Evolutionary conservation across 768 basidiomycete genomes (phyloP), one percentile per base, ranked within the genome.

Genomic region (Tulasnella sp.): DNA sequence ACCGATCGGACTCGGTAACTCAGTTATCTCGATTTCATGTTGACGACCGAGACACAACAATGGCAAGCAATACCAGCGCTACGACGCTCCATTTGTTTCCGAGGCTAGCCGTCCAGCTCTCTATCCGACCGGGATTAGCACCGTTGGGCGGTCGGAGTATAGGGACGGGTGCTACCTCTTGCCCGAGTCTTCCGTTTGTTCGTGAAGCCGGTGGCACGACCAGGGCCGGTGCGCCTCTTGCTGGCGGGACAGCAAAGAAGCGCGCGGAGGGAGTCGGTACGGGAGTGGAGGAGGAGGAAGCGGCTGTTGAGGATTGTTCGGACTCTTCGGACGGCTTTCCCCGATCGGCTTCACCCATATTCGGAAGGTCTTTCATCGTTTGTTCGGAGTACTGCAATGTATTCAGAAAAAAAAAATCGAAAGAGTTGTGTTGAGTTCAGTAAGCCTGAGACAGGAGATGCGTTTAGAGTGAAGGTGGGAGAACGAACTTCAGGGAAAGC

Each of bases 311-410:
- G 67, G 80, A 32, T 19, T 71, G 47, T 32, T 77, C 47, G 62
- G 72, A 75, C 41, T 73, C 77, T 64, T 69, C 81, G 77, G 77
- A 78, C 5, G 85, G 77, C 69, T 83, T 84, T 9, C 88, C 90
- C 62, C 86, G 84, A 76, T 90, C 90, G 75, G 85, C 87, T 79
- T 91, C 85, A 26, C 90, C 94, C 96, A 98, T 98, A 81, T 97
- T 97, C 0, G 96, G 96, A 35, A 95, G 80, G 77, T 95, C 89
- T 62, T 83, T 87, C 77, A 87, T 84, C 19, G 81, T 81, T 12
- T 87, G 83, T 36, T 84, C 83, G 77, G 90, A 91, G 77, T 91
- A 92, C 90, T 98, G 77, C 63, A 76, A 41, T 75, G 77, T 59
- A 76, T 75, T n/a, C 68, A 44, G 16, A 73, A 77, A 71, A 67